A percentile compares a stretch with the other conserved stretches of the same genome.
phyloP scores from a whole-genome alignment of 2,329 filamentous ascomycete genomes.

The Parastagonospora nodorum region DNA sequence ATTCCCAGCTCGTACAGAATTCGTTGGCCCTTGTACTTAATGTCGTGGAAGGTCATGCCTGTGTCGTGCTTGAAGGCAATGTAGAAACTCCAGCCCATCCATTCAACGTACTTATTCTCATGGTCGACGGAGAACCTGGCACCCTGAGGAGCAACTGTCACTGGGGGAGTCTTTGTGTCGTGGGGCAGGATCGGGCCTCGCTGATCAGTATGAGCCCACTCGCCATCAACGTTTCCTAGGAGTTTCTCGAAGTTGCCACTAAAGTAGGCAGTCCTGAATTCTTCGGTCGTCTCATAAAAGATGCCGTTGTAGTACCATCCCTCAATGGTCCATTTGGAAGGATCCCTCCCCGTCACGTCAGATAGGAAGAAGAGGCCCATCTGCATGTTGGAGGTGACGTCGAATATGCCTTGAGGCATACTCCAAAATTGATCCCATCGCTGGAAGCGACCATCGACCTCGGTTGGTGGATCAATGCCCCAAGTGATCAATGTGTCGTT shows the following conservation, averaged over 20 bases:
- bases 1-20: slow-evolving; percentile 58
- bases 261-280: slow-evolving; percentile 52
- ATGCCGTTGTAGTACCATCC: slow-evolving; percentile 61
- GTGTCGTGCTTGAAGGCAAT: slow-evolving; percentile 55
- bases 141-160: slow-evolving; percentile 50
- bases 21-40: slow-evolving; percentile 57
- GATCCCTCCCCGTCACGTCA: slow-evolving; percentile 58
- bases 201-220: slow-evolving; percentile 51
- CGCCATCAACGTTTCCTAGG: slow-evolving; percentile 52
- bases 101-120: slow-evolving; percentile 51
- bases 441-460: background rate
- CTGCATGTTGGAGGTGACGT: slow-evolving; percentile 50
- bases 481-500: background rate
- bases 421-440: slow-evolving; percentile 57
- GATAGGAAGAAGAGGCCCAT: slow-evolving; percentile 48
- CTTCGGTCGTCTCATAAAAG: slow-evolving; percentile 56
- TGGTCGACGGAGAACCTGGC: slow-evolving; percentile 50
- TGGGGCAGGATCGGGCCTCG: slow-evolving; percentile 45
- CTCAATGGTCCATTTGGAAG: slow-evolving; percentile 55
- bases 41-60: slow-evolving; percentile 56
- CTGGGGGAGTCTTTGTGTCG: slow-evolving; percentile 60
- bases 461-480: background rate
- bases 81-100: slow-evolving; percentile 58
- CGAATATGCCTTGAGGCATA: slow-evolving; percentile 45
- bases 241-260: slow-evolving; percentile 53